Evolutionary conservation across 2,329 filamentous ascomycete genomes (phyloP).

Genomic region (Teratosphaeria pseudoeucalypti): DNA sequence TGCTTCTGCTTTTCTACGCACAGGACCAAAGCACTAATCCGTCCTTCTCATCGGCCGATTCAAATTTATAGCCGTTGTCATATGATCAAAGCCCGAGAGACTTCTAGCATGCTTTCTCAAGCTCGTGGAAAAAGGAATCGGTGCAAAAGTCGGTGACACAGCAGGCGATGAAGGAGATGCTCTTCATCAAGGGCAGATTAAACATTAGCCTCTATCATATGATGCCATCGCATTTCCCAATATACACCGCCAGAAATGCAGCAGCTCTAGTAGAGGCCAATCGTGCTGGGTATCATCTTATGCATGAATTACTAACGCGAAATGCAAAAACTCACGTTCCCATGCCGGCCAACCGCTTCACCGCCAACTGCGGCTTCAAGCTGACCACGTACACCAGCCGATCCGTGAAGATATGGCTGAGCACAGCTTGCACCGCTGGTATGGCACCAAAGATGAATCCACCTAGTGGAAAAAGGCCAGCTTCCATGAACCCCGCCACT

Average conservation of each 20-base stretch:
- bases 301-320: neutral
- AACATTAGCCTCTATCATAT: neutral
- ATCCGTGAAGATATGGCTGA: slow-evolving; percentile 61
- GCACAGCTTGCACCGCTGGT: slow-evolving; percentile 56
- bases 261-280: neutral
- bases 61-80: neutral
- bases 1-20: neutral
- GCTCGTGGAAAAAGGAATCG: neutral
- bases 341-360: slow-evolving; percentile 1
- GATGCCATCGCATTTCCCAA: neutral
- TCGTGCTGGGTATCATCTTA: neutral
- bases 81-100: neutral
- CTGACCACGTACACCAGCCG: slow-evolving; percentile 62
- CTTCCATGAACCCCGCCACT: slow-evolving; percentile 47
- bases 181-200: neutral
- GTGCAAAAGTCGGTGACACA: neutral
- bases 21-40: neutral
- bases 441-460: slow-evolving; percentile 59
- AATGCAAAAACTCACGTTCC: neutral
- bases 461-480: slow-evolving; percentile 55
- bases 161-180: neutral
- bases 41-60: neutral
- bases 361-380: slow-evolving; percentile 45
- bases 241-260: neutral
- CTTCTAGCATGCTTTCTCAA: neutral